These are phyloP conservation scores for Musa beccarii DNA, from an alignment of 176 grass and related monocot genomes.

Conservation along the genomic window DNA sequence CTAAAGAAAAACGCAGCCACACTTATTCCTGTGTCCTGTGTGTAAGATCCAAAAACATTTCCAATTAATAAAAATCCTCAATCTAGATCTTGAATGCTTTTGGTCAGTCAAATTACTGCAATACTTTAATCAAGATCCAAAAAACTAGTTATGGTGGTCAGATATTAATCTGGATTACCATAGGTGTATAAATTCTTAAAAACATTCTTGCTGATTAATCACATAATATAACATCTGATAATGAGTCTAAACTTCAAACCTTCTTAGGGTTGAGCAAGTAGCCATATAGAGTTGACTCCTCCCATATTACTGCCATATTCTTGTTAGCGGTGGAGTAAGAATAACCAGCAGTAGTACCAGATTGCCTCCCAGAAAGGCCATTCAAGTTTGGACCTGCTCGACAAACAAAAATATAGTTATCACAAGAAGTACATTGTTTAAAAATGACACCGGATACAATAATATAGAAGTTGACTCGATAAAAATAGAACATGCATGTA, in stretches of 20 bases:
- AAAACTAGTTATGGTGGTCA: not conserved
- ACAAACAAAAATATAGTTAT: not conserved
- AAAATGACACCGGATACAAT: not conserved
- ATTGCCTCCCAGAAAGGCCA: slow-evolving; percentile 9
- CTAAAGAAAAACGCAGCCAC: too few relatives aligned
- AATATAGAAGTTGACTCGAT: not conserved
- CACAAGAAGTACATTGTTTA: not conserved
- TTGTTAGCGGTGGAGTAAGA: slow-evolving; percentile 9
- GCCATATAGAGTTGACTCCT: slow-evolving; percentile 2
- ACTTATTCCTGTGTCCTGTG: too few relatives aligned
- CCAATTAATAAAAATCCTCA: too few relatives aligned
- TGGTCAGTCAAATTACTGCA: too few relatives aligned
- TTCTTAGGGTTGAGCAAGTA: slow-evolving; percentile 16
- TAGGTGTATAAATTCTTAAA: not conserved
- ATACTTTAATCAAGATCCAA: too few relatives aligned
- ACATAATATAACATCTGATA: not conserved
- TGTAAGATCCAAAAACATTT: too few relatives aligned
- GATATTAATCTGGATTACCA: not conserved
- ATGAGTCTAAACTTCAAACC: not conserved
- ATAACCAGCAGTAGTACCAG: slow-evolving; percentile 2
- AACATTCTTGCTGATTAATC: too few relatives aligned
- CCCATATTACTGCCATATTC: slow-evolving; percentile 14
- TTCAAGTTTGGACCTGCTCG: slow-evolving; percentile 1
- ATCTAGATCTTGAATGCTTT: too few relatives aligned
- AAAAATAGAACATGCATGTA: not conserved